Evolutionary conservation across 225 moss, liverwort and hornwort species (phyloP).

Genomic region (Bryum argenteum): DNA sequence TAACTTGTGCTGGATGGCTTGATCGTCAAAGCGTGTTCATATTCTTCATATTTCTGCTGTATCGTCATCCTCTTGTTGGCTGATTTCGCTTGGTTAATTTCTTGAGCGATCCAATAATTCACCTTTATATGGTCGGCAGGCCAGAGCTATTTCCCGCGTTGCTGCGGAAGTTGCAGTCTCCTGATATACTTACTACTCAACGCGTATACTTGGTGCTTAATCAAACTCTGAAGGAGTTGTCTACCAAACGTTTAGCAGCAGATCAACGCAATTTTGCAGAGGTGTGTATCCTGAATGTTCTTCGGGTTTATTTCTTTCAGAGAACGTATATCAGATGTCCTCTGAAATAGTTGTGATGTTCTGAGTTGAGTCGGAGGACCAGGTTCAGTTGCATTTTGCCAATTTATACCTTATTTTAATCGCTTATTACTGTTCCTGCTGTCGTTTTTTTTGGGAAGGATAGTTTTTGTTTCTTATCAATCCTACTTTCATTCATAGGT

Average conservation of each 20-base stretch:
- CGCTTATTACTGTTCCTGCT: slow-evolving; percentile 6
- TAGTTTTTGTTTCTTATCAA: slow-evolving; percentile 17
- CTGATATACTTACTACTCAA: slow-evolving; percentile 92
- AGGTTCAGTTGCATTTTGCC: slow-evolving; percentile 13
- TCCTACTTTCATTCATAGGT: background rate
- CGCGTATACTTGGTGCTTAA: slow-evolving; percentile 97
- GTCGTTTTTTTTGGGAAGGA: slow-evolving; percentile 5
- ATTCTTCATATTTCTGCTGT: slow-evolving; percentile 3
- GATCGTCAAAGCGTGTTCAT: background rate
- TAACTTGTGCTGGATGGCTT: slow-evolving; percentile 21
- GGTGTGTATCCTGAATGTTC: slow-evolving; percentile 44
- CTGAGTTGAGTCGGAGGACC: background rate
- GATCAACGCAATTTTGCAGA: slow-evolving; percentile 94
- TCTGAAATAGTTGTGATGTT: slow-evolving; percentile 14
- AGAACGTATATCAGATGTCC: background rate
- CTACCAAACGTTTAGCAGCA: slow-evolving; percentile 92
- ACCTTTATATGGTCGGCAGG: slow-evolving; percentile 57
- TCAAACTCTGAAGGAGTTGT: slow-evolving; percentile 96
- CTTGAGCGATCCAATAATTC: slow-evolving; percentile 14
- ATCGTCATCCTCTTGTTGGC: background rate
- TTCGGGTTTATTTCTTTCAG: slow-evolving; percentile 11
- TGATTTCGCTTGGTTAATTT: background rate
- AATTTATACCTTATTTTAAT: slow-evolving; percentile 2
- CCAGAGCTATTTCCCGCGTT: slow-evolving; percentile 93
- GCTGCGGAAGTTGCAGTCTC: slow-evolving; percentile 97